These are phyloP conservation scores for Annulohypoxylon truncatum DNA, from an alignment of 2,329 filamentous ascomycete species.

Conservation along the genomic window DNA sequence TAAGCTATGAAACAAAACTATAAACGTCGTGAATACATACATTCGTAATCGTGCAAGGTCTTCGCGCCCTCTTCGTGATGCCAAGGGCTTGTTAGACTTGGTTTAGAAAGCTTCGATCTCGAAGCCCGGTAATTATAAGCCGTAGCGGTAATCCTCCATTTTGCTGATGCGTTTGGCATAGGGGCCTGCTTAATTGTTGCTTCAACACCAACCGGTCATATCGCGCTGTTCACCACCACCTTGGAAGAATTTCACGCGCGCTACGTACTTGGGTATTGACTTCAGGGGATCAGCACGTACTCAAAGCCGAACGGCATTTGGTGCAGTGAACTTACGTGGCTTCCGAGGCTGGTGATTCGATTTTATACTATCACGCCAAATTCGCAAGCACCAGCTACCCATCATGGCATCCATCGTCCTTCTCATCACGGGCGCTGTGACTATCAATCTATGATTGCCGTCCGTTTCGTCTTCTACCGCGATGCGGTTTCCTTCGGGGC, in stretches of 20 bases:
- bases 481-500: constrained; percentile 31
- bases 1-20: constrained; percentile 7
- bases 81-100: constrained; percentile 10
- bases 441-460: constrained; percentile 27
- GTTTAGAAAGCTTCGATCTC: background rate
- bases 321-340: constrained; percentile 21
- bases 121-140: background rate
- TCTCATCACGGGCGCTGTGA: constrained; percentile 35
- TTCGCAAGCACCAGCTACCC: constrained; percentile 40
- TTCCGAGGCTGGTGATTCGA: constrained; percentile 4
- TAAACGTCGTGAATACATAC: constrained; percentile 8
- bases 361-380: constrained; percentile 37
- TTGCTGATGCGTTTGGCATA: background rate
- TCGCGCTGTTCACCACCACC: constrained; percentile 25
- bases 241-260: constrained; percentile 35
- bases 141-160: background rate
- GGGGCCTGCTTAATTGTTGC: too few relatives aligned
- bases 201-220: background rate
- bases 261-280: constrained; percentile 28
- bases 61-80: background rate
- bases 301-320: background rate
- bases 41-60: constrained; percentile 1
- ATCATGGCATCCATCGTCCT: constrained; percentile 42
- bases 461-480: constrained; percentile 41
- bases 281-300: constrained; percentile 17